These are phyloP conservation scores for Solanum chilense DNA, from an alignment of 257 asterid genomes.

Conservation along the genomic window DNA sequence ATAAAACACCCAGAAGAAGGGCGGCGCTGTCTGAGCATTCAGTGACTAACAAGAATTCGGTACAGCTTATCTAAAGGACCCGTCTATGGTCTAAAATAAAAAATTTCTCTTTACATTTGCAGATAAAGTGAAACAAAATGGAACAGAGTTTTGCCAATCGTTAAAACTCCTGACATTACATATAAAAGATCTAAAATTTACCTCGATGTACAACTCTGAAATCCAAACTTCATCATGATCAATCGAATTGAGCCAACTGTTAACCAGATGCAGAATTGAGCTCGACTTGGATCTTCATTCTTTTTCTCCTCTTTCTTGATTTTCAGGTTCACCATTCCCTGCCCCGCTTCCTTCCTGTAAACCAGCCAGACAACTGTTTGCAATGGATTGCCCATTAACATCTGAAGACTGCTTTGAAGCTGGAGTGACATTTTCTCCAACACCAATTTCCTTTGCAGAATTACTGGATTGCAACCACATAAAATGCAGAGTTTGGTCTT, in stretches of 20 bases:
- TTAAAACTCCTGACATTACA: slow-evolving; percentile 27
- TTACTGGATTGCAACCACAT: slow-evolving; percentile 37
- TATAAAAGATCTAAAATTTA: slow-evolving; percentile 27
- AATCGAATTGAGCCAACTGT: slow-evolving; percentile 18
- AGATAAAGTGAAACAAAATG: slow-evolving; percentile 26
- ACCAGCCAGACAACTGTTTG: not conserved
- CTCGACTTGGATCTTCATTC: slow-evolving; percentile 30
- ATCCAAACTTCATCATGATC: slow-evolving; percentile 18
- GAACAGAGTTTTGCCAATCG: slow-evolving; percentile 28
- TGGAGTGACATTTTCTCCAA: slow-evolving; percentile 10
- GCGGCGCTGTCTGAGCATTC: not conserved
- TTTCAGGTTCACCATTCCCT: slow-evolving; percentile 25
- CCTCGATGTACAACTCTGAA: slow-evolving; percentile 58
- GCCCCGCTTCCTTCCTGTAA: slow-evolving; percentile 1
- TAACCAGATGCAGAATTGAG: slow-evolving; percentile 20
- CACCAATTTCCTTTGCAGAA: slow-evolving; percentile 8
- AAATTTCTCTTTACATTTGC: slow-evolving; percentile 32
- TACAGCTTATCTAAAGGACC: slow-evolving; percentile 24
- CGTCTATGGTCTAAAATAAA: slow-evolving; percentile 9
- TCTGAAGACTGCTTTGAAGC: slow-evolving; percentile 5
- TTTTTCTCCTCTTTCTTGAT: slow-evolving; percentile 13
- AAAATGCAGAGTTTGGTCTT: slow-evolving; percentile 65
- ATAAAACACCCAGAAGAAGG: not conserved
- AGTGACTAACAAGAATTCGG: slow-evolving; percentile 11
- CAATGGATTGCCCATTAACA: slow-evolving; percentile 7